Percentiles rank a stretch among this genome's conserved stretches.
phyloP scores from a whole-genome alignment of 2,329 filamentous ascomycete genomes.

The Drechslera avenae region DNA sequence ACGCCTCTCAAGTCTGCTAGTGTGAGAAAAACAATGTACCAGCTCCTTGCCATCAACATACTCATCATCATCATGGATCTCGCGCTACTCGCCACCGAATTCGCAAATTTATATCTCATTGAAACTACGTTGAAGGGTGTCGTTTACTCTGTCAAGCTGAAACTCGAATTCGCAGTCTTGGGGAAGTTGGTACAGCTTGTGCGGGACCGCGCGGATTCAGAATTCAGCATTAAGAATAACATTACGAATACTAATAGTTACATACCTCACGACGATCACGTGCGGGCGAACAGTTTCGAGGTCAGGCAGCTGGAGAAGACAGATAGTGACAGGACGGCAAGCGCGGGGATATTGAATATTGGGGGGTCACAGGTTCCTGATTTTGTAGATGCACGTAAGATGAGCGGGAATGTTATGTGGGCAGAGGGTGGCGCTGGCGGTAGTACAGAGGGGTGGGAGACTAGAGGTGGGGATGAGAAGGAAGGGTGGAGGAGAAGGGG shows the following conservation, averaged over 20 bases:
- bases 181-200: constrained; percentile 48
- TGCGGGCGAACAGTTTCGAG: no score
- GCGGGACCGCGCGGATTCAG: constrained; percentile 27
- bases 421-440: not conserved
- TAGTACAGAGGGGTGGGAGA: constrained; percentile 20
- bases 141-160: constrained; percentile 56
- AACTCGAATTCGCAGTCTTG: constrained; percentile 63
- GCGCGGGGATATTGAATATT: no score
- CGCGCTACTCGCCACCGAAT: constrained; percentile 36
- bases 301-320: no score
- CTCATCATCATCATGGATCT: constrained; percentile 44
- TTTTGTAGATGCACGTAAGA: no score
- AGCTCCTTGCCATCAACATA: constrained; percentile 43
- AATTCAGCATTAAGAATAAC: constrained; percentile 24
- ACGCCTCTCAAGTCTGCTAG: constrained; percentile 27
- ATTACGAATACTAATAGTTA: not conserved
- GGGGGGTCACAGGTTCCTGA: no score
- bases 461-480: constrained; percentile 8
- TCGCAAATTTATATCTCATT: constrained; percentile 42
- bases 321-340: no score
- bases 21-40: constrained; percentile 42
- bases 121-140: constrained; percentile 49
- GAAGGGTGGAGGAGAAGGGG: constrained; percentile 30
- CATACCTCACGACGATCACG: no score
- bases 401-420: not conserved